Evolutionary conservation across 148 eudicot genomes (phyloP).

Genomic region (Euryodendron excelsum): DNA sequence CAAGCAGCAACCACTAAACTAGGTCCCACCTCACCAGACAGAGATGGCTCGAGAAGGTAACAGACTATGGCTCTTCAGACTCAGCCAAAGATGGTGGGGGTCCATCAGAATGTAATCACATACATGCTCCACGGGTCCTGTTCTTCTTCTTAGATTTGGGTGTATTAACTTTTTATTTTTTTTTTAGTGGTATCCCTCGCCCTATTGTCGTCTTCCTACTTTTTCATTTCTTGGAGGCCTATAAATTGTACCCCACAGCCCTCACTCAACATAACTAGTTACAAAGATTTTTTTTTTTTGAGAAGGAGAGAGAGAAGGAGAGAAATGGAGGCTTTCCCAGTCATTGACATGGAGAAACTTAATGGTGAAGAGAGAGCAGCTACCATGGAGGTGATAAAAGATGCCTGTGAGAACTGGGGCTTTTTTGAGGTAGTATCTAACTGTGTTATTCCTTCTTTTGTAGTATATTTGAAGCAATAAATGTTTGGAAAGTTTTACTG

Average conservation of each 20-base stretch:
- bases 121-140: conserved; percentile 30
- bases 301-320: conserved; percentile 15
- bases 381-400: conserved; percentile 48
- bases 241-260: conserved; percentile 22
- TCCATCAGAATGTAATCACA: conserved; percentile 33
- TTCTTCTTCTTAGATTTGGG: conserved; percentile 14
- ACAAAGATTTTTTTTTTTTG: not conserved
- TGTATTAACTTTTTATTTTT: not conserved
- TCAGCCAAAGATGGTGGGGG: conserved; percentile 19
- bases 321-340: conserved; percentile 59
- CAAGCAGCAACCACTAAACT: not conserved
- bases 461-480: not conserved
- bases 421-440: conserved; percentile 52
- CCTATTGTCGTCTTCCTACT: not conserved
- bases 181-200: not conserved
- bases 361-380: conserved; percentile 46
- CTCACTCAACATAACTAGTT: not conserved
- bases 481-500: not conserved
- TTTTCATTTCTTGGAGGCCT: conserved; percentile 12
- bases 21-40: not conserved
- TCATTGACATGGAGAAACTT: conserved; percentile 59
- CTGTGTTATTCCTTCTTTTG: not conserved
- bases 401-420: conserved; percentile 80
- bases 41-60: not conserved
- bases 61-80: conserved; percentile 20